A percentile compares a stretch with the other conserved stretches of the same genome.
phyloP scores from a whole-genome alignment of 176 grass and related monocot genomes.

The Rhynchospora breviuscula region DNA sequence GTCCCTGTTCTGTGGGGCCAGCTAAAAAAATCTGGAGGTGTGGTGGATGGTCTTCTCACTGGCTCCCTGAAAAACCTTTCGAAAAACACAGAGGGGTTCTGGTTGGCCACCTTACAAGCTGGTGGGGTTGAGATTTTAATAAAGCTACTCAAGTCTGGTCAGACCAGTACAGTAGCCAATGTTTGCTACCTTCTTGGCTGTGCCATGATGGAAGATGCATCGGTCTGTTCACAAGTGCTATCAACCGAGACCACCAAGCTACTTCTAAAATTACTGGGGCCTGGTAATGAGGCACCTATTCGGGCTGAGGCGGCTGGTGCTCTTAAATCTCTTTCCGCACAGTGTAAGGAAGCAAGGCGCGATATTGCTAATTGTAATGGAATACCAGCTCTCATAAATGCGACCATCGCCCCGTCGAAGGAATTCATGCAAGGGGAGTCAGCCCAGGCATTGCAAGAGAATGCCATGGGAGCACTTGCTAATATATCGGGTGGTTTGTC shows the following conservation, averaged over 20 bases:
- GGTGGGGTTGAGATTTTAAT: slow-evolving; percentile 89
- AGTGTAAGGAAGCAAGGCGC: slow-evolving; percentile 92
- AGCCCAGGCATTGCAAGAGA: slow-evolving; percentile 96
- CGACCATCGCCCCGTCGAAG: slow-evolving; percentile 98
- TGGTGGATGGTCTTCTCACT: slow-evolving; percentile 76
- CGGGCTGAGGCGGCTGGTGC: slow-evolving; percentile 92
- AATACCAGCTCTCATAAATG: slow-evolving; percentile 97
- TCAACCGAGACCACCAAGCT: slow-evolving; percentile 79
- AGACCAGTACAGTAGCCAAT: slow-evolving; percentile 65
- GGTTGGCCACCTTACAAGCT: slow-evolving; percentile 70
- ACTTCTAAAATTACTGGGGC: slow-evolving; percentile 88
- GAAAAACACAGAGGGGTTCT: slow-evolving; percentile 87
- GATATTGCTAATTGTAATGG: slow-evolving; percentile 96
- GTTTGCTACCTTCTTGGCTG: slow-evolving; percentile 81
- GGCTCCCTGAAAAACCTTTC: slow-evolving; percentile 84
- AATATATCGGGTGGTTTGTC: slow-evolving; percentile 99
- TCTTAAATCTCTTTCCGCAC: slow-evolving; percentile 87
- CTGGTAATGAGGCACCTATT: slow-evolving; percentile 87
- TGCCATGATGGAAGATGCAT: slow-evolving; percentile 88
- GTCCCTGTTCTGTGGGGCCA: slow-evolving; percentile 83
- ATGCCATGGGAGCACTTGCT: slow-evolving; percentile 99
- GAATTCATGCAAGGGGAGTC: slow-evolving; percentile 99
- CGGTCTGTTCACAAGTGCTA: slow-evolving; percentile 81
- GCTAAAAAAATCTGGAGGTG: slow-evolving; percentile 80
- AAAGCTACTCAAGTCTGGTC: slow-evolving; percentile 77